Percentiles rank a stretch among this genome's conserved stretches.
phyloP scores from a whole-genome alignment of 345 rosid genomes.

The Ceriops zippeliana region DNA sequence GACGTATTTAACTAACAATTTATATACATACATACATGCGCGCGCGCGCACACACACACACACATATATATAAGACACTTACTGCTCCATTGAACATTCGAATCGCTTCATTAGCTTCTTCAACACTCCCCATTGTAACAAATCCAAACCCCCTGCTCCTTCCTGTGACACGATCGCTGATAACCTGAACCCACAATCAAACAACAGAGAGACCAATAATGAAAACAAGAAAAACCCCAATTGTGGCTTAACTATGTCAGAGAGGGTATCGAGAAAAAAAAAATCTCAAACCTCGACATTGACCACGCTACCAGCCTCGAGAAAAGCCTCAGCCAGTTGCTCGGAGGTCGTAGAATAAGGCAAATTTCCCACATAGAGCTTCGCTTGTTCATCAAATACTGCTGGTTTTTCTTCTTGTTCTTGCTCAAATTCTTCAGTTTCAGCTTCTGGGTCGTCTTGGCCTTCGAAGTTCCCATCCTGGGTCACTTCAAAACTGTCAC shows the following conservation, averaged over 20 bases:
- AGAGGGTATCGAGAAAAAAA: neutral
- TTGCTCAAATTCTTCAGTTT: slow-evolving; percentile 20
- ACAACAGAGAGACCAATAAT: neutral
- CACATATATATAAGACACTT: too few species aligned
- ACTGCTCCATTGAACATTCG: slow-evolving; percentile 74
- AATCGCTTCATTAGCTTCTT: slow-evolving; percentile 86
- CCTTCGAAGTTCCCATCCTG: slow-evolving; percentile 24
- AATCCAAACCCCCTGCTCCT: slow-evolving; percentile 98
- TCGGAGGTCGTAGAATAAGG: slow-evolving; percentile 68
- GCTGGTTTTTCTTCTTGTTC: slow-evolving; percentile 20
- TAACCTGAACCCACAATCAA: slow-evolving; percentile 41
- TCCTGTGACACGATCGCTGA: slow-evolving; percentile 72
- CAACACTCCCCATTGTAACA: slow-evolving; percentile 66
- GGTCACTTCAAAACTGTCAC: slow-evolving; percentile 29
- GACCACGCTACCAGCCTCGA: slow-evolving; percentile 68
- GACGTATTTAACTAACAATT: too few species aligned
- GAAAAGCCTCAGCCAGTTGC: slow-evolving; percentile 56
- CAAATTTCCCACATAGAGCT: slow-evolving; percentile 78
- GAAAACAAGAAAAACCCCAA: neutral
- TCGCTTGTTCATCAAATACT: slow-evolving; percentile 46
- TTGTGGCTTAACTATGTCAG: neutral
- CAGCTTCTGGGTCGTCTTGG: slow-evolving; percentile 25
- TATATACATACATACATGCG: too few species aligned
- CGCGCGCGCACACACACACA: too few species aligned
- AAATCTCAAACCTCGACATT: slow-evolving; percentile 55